Base-by-base conservation (phyloP, 306 rosid species). In the Vigna angularis region DNA sequence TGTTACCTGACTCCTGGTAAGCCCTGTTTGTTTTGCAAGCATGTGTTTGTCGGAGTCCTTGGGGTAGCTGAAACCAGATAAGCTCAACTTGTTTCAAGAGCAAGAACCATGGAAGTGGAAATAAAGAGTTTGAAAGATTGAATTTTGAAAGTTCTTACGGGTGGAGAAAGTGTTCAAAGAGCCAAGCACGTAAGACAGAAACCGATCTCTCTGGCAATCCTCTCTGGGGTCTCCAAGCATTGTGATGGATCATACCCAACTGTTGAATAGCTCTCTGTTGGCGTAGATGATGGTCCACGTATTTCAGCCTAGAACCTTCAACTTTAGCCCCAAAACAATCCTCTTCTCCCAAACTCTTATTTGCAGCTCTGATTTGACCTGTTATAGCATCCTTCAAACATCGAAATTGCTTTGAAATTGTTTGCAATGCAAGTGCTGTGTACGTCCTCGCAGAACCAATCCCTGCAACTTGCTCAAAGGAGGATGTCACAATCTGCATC, bases 151-250 rank as follows among this genome's bases (percentile, higher is more conserved):
- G 30, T 71, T 9, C 97, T 88, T 86, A 96, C 99, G 99, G 99
- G 80, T 93, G 99, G 57, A 96, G 99, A 62, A 96, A 96, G 87
- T 96, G 99, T 76, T 96, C 99, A 67, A 96, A 96, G 76, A 96
- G 99, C 99, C 99, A 96, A 72, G 98, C 97, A 6, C 99, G 99
- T 16, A 96, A 93, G 20, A 96, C 97, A 17, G 99, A 96, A 77
- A 96, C 99, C 0, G 99, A 96, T 77, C 98, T 57, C 83, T 96
- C 99, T 0, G 99, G 99, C 80, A 96, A 83, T 58, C 99, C 99
- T 84, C 99, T 78, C 70, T 93, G 99, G 76, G 99, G 99, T 88
- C 99, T 89, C 99, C 99, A 96, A 75, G 99, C 99, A 75, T 96
- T 96, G 79, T 96, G 98, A 86, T 96, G 96, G 81, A 96, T 91